Conservation (phyloP, 23 red algal genomes). For the Cyanidioschyzon merolae region DNA sequence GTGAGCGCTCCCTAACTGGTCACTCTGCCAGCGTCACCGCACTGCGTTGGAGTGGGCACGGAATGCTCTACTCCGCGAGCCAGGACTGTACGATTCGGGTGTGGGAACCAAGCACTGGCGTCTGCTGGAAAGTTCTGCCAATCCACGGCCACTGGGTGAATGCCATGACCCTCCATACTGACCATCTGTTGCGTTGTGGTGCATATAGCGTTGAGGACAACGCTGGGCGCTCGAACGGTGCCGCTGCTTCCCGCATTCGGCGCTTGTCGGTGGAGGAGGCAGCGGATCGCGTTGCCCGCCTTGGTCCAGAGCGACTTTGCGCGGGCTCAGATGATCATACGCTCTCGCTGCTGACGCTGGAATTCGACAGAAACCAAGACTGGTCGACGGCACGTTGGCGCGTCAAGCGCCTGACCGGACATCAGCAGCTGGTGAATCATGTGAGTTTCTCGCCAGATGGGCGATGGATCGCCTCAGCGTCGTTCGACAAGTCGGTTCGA, state of each 20-base stretch:
- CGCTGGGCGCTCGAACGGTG: neutral
- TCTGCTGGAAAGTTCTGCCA: constrained; percentile 26
- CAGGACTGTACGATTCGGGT: constrained; percentile 74
- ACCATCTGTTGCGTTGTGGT: constrained; percentile 63
- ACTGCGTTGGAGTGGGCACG: constrained; percentile 52
- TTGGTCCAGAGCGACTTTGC: constrained; percentile 56
- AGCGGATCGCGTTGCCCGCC: constrained; percentile 32
- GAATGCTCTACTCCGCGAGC: constrained; percentile 65
- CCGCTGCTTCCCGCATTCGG: neutral
- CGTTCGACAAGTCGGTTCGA: constrained; percentile 86
- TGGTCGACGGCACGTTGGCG: constrained; percentile 4
- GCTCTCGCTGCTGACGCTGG: constrained; percentile 47
- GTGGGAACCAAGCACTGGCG: constrained; percentile 39
- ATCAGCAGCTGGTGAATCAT: constrained; percentile 96
- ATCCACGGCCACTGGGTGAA: constrained; percentile 97
- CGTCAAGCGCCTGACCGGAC: constrained; percentile 60
- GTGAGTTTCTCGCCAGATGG: constrained; percentile 81
- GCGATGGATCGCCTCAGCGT: constrained; percentile 60
- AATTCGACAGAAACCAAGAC: constrained; percentile 4
- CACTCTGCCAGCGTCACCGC: constrained; percentile 74
- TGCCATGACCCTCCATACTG: constrained; percentile 57
- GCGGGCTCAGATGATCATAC: constrained; percentile 93
- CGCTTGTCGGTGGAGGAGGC: constrained; percentile 26
- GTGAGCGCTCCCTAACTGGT: constrained; percentile 29
- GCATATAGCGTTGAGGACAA: constrained; percentile 37